Evolutionary conservation across 768 basidiomycete genomes (phyloP).

Genomic region (Mycena olivaceomarginata): DNA sequence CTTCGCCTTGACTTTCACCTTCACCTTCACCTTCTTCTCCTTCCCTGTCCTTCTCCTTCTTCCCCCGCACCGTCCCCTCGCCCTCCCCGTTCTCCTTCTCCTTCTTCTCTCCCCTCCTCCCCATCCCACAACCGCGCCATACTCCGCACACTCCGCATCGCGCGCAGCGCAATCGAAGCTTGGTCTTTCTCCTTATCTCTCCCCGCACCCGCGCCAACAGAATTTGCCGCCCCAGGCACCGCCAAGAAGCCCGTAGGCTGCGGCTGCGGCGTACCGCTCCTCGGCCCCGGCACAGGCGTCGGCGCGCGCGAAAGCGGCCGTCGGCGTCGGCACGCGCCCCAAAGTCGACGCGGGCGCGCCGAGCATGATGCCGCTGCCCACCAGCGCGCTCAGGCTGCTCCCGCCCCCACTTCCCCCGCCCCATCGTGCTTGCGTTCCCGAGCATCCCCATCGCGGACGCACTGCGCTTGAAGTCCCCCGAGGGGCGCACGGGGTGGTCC

Average conservation of each 20-base stretch:
- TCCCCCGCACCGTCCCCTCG: constrained; percentile 54
- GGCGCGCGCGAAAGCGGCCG: constrained; percentile 36
- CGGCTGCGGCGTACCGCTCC: constrained; percentile 55
- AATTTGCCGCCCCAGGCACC: constrained; percentile 51
- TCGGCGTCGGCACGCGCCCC: constrained; percentile 43
- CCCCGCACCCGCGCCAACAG: background rate
- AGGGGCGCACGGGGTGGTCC: background rate
- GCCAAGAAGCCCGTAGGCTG: constrained; percentile 60
- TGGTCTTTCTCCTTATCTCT: constrained; percentile 32
- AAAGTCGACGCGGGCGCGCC: constrained; percentile 36
- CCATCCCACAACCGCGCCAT: constrained; percentile 75
- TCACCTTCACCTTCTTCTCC: constrained; percentile 53
- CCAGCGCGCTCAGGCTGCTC: constrained; percentile 42
- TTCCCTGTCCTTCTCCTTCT: constrained; percentile 53
- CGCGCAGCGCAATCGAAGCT: constrained; percentile 85
- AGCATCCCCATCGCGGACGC: constrained; percentile 41
- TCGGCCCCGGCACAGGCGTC: constrained; percentile 52
- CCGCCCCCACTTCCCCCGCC: constrained; percentile 31
- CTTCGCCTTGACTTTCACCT: constrained; percentile 52
- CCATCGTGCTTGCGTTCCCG: constrained; percentile 30
- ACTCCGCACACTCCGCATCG: constrained; percentile 85
- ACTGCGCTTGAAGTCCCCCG: constrained; percentile 31
- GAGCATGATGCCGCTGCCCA: constrained; percentile 34
- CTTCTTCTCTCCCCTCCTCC: constrained; percentile 56
- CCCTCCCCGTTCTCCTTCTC: constrained; percentile 57